Conservation (phyloP, 1,284 basidiomycete genomes). For the Rugosomyces carneus region DNA sequence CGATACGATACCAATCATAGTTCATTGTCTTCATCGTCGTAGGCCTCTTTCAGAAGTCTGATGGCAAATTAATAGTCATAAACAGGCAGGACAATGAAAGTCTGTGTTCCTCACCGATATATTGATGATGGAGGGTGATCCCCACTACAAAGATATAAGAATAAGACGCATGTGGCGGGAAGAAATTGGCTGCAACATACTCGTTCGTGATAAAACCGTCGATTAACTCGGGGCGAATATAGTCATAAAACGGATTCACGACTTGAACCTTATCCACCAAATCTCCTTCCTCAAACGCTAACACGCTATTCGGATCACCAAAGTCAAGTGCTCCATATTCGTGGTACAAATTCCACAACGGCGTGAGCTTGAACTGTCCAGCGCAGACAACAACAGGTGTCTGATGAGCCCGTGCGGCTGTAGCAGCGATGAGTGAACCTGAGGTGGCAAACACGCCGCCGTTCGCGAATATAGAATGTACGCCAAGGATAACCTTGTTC, state of each 20-base stretch:
- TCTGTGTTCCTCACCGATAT: slow-evolving; percentile 51
- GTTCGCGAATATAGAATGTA: slow-evolving; percentile 92
- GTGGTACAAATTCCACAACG: slow-evolving; percentile 89
- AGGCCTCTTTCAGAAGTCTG: slow-evolving; percentile 84
- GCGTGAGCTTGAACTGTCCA: slow-evolving; percentile 95
- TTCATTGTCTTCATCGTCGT: slow-evolving; percentile 86
- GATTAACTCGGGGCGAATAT: slow-evolving; percentile 87
- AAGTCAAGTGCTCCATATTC: slow-evolving; percentile 86
- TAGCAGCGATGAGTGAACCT: slow-evolving; percentile 79
- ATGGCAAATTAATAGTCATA: background rate
- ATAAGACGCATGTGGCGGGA: background rate
- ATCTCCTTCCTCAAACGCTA: slow-evolving; percentile 75
- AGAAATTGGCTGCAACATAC: slow-evolving; percentile 44
- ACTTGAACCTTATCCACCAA: slow-evolving; percentile 84
- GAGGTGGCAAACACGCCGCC: slow-evolving; percentile 90
- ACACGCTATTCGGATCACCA: slow-evolving; percentile 77
- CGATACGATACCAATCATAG: slow-evolving; percentile 22
- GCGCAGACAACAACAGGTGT: slow-evolving; percentile 94
- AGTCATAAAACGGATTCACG: slow-evolving; percentile 90
- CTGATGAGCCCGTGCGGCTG: slow-evolving; percentile 87
- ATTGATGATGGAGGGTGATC: slow-evolving; percentile 91
- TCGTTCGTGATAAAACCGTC: slow-evolving; percentile 96
- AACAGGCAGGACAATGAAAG: slow-evolving; percentile 1
- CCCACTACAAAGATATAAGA: slow-evolving; percentile 46
- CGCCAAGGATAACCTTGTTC: slow-evolving; percentile 92